Conservation (phyloP, 352 stramenopile species). For the Pythium sukuiense region DNA sequence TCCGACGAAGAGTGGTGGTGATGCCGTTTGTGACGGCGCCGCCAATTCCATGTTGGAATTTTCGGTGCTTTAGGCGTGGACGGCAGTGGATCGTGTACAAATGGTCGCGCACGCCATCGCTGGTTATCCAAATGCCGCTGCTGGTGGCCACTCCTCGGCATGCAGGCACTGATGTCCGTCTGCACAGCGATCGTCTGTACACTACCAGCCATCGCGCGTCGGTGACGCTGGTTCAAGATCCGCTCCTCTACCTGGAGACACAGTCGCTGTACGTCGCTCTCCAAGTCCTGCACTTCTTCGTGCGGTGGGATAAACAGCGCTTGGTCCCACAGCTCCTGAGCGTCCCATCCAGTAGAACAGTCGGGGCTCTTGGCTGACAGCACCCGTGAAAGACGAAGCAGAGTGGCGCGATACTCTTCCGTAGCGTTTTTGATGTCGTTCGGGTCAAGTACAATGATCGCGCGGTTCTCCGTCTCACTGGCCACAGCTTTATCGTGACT, state of each 20-base stretch:
- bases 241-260: conserved; percentile 35
- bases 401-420: conserved; percentile 37
- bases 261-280: conserved; percentile 37
- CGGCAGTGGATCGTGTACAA: background rate
- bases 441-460: conserved; percentile 34
- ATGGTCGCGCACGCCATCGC: conserved; percentile 10
- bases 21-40: background rate
- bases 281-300: conserved; percentile 52
- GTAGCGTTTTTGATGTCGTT: conserved; percentile 27
- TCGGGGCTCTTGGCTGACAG: conserved; percentile 44
- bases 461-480: background rate
- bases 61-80: background rate
- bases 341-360: conserved; percentile 45
- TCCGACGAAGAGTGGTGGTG: background rate
- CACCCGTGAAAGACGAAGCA: conserved; percentile 33
- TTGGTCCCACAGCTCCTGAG: conserved; percentile 55
- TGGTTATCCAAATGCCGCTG: background rate
- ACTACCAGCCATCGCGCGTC: background rate
- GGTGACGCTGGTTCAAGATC: conserved; percentile 25
- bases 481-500: background rate
- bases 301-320: conserved; percentile 56
- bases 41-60: conserved; percentile 13
- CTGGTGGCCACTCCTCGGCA: background rate
- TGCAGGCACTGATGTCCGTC: conserved; percentile 39
- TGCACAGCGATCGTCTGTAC: conserved; percentile 21